Conservation (phyloP, 805 yeast species). For the Priceomyces fermenticarens region DNA sequence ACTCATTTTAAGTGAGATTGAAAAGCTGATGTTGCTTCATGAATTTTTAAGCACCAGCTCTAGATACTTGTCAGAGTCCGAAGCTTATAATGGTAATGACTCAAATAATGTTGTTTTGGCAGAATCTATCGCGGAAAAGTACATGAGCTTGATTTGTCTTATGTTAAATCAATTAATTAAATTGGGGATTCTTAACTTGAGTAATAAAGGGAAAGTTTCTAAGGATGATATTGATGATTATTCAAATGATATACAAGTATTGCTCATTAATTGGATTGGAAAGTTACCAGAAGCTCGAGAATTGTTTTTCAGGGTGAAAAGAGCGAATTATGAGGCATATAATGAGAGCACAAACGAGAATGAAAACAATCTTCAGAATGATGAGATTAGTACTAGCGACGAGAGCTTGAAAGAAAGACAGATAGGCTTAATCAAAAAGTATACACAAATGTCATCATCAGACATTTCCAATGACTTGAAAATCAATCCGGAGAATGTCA, state of each 20-base stretch:
- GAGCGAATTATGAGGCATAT: constrained; percentile 9
- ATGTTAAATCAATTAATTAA: constrained; percentile 55
- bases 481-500: constrained; percentile 9
- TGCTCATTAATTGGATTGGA: constrained; percentile 65
- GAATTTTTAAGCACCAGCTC: constrained; percentile 59
- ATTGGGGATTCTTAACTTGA: constrained; percentile 42
- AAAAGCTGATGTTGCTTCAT: constrained; percentile 64
- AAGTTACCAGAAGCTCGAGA: constrained; percentile 59
- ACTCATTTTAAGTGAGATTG: constrained; percentile 54
- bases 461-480: constrained; percentile 19
- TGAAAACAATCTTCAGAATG: neutral
- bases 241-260: constrained; percentile 55
- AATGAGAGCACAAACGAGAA: neutral
- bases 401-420: constrained; percentile 6
- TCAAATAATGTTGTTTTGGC: constrained; percentile 27
- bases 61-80: constrained; percentile 28
- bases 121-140: constrained; percentile 35
- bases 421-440: constrained; percentile 10
- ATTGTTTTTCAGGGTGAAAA: constrained; percentile 43
- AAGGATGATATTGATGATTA: constrained; percentile 46
- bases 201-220: constrained; percentile 18
- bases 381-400: constrained; percentile 1
- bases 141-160: constrained; percentile 55
- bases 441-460: constrained; percentile 8
- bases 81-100: constrained; percentile 27